phyloP scores from a whole-genome alignment of 441 rosid species.

The Adansonia rubrostipa region DNA sequence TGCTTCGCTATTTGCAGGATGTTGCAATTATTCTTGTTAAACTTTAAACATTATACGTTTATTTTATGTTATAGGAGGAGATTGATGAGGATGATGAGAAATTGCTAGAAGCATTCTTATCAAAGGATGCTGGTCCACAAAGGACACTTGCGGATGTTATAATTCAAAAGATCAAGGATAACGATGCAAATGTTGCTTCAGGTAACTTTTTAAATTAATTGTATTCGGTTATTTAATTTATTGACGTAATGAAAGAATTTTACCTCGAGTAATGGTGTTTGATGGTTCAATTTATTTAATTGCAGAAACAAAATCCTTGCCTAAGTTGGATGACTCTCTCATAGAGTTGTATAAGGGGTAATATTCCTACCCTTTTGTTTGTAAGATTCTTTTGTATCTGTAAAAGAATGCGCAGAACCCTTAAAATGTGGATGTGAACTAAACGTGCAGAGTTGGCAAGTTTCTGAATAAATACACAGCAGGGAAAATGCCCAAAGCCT shows the following conservation, averaged over 20 bases:
- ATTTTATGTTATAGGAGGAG: slow-evolving; percentile 52
- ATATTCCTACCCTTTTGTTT: slow-evolving; percentile 10
- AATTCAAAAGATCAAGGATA: slow-evolving; percentile 63
- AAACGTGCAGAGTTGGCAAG: slow-evolving; percentile 69
- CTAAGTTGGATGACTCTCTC: slow-evolving; percentile 66
- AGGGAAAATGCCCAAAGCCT: slow-evolving; percentile 90
- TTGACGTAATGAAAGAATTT: not conserved
- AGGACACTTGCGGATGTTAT: slow-evolving; percentile 82
- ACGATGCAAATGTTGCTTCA: slow-evolving; percentile 56
- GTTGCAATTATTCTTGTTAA: slow-evolving; percentile 4
- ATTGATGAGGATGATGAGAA: slow-evolving; percentile 81
- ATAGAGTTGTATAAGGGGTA: slow-evolving; percentile 79
- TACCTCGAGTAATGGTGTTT: not conserved
- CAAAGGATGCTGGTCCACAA: slow-evolving; percentile 65
- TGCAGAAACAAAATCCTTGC: slow-evolving; percentile 69
- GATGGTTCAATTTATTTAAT: slow-evolving; percentile 26
- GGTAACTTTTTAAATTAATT: slow-evolving; percentile 43
- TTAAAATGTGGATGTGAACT: slow-evolving; percentile 18
- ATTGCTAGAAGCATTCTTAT: slow-evolving; percentile 75
- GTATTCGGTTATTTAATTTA: not conserved
- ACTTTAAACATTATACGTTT: not conserved
- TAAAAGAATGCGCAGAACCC: not conserved
- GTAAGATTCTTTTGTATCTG: not conserved
- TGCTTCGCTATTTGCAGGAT: not conserved
- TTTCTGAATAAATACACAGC: slow-evolving; percentile 70